phyloP scores from a whole-genome alignment of 2,329 filamentous ascomycete species.

The Monosporascus sp. region DNA sequence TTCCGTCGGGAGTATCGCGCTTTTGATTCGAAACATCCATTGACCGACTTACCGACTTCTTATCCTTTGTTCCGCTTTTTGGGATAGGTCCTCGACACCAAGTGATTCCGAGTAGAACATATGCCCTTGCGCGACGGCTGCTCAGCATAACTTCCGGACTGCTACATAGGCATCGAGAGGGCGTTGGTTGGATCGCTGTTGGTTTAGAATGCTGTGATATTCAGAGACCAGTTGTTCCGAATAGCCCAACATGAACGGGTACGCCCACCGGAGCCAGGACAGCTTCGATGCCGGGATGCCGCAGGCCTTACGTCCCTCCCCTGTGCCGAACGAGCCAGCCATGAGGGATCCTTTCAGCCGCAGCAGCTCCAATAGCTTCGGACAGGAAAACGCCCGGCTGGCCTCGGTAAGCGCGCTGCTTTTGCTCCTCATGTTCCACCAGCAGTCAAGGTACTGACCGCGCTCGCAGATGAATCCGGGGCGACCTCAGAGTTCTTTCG shows the following conservation, averaged over 20 bases:
- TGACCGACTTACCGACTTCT: background rate
- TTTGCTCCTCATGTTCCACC: background rate
- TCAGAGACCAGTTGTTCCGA: slow-evolving; percentile 5
- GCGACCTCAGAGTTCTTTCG: slow-evolving; percentile 50
- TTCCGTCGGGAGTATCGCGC: background rate
- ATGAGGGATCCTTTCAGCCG: slow-evolving; percentile 56
- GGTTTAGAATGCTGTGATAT: background rate
- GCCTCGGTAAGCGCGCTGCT: slow-evolving; percentile 46
- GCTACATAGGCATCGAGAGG: no score
- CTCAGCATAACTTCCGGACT: no score
- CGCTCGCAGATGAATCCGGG: slow-evolving; percentile 42
- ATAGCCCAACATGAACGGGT: slow-evolving; percentile 24
- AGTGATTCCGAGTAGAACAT: background rate
- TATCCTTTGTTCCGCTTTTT: background rate
- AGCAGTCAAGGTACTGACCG: background rate
- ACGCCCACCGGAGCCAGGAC: slow-evolving; percentile 15
- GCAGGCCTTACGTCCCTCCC: slow-evolving; percentile 21
- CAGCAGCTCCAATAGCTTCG: slow-evolving; percentile 49
- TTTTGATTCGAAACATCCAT: background rate
- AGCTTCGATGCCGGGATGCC: slow-evolving; percentile 16
- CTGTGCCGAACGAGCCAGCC: slow-evolving; percentile 39
- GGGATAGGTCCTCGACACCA: background rate
- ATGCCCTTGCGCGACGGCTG: background rate
- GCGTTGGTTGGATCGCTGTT: background rate
- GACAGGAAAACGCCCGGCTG: slow-evolving; percentile 47